Conservation (phyloP, 257 asterid species). For the Solanum raphanifolium region DNA sequence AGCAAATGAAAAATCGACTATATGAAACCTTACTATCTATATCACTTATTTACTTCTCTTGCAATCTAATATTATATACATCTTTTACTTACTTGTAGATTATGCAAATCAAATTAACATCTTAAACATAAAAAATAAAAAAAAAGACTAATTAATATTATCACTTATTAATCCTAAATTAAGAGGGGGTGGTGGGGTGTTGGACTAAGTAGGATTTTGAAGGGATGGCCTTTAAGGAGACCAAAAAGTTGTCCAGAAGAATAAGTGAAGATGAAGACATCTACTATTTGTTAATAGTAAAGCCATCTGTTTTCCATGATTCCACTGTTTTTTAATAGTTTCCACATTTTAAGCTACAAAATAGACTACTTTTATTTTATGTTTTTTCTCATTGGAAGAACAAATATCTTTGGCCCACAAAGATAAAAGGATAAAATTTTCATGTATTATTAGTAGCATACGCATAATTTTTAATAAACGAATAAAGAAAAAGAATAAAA, state of each 20-base stretch:
- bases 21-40: neutral
- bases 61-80: neutral
- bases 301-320: neutral
- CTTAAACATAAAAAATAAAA: neutral
- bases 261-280: neutral
- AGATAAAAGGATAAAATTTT: neutral
- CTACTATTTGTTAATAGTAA: conserved; percentile 3
- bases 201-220: neutral
- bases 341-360: neutral
- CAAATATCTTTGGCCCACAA: neutral
- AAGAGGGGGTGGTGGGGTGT: neutral
- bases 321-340: neutral
- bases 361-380: neutral
- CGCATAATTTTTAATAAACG: no score
- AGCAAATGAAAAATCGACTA: neutral
- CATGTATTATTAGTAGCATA: no score
- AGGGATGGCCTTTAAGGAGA: conserved; percentile 2
- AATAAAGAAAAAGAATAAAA: no score
- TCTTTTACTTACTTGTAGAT: neutral
- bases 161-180: neutral
- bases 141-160: neutral
- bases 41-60: neutral
- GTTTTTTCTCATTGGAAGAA: neutral
- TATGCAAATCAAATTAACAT: neutral
- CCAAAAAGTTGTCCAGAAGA: neutral